These are phyloP conservation scores for Henningerozyma blattae DNA, from an alignment of 805 yeast species.

Conservation along the genomic window DNA sequence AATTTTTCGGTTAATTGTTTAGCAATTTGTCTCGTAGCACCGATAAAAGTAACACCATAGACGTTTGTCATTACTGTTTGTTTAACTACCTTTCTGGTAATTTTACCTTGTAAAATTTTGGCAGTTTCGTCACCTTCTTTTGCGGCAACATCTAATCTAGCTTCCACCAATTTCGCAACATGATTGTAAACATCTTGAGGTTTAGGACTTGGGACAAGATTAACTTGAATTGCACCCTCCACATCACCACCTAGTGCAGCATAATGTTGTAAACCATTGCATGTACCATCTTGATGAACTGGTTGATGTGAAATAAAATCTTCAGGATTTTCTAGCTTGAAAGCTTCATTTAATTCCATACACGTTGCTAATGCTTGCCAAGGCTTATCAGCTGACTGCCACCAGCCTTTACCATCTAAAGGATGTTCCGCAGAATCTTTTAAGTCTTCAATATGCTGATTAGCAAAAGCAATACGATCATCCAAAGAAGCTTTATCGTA, in stretches of 20 bases:
- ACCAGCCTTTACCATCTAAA: slow-evolving; percentile 44
- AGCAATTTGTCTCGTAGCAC: slow-evolving; percentile 82
- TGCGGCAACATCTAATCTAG: slow-evolving; percentile 42
- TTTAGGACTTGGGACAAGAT: slow-evolving; percentile 53
- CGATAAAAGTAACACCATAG: slow-evolving; percentile 90
- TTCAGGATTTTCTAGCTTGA: slow-evolving; percentile 49
- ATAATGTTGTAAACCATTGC: slow-evolving; percentile 78
- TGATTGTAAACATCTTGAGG: slow-evolving; percentile 70
- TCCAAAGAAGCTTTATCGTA: slow-evolving; percentile 58
- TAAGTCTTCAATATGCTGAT: slow-evolving; percentile 43
- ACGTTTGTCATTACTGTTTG: slow-evolving; percentile 98
- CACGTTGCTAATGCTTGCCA: slow-evolving; percentile 73
- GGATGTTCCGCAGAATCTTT: slow-evolving; percentile 53
- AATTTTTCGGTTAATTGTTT: slow-evolving; percentile 58
- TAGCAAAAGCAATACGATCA: slow-evolving; percentile 49
- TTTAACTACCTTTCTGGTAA: slow-evolving; percentile 81
- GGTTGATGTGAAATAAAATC: slow-evolving; percentile 60
- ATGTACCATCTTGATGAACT: slow-evolving; percentile 79
- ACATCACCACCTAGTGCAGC: slow-evolving; percentile 80
- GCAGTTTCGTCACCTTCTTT: slow-evolving; percentile 45
- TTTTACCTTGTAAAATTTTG: slow-evolving; percentile 37
- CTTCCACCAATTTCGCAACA: slow-evolving; percentile 54
- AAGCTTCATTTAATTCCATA: slow-evolving; percentile 52
- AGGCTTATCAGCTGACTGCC: slow-evolving; percentile 69
- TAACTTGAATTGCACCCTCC: slow-evolving; percentile 75